phyloP scores from a whole-genome alignment of 1,284 basidiomycete genomes.

The Austroboletus novae-zelandiae region DNA sequence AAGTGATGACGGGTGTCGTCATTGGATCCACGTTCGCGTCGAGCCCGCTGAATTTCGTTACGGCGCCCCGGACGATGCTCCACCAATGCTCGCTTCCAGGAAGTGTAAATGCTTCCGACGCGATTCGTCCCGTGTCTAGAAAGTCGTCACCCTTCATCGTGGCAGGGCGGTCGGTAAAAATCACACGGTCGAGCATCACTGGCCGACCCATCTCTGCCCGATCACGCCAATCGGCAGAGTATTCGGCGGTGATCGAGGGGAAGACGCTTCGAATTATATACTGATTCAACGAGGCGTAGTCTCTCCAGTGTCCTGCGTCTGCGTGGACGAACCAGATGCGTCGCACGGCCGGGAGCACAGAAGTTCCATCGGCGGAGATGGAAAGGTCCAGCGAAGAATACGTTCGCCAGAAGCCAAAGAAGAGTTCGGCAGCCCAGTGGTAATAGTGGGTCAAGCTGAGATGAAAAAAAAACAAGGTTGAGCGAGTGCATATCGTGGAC shows the following conservation, averaged over 20 bases:
- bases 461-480: neutral
- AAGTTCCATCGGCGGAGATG: slow-evolving; percentile 63
- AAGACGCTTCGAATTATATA: slow-evolving; percentile 74
- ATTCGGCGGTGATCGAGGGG: slow-evolving; percentile 74
- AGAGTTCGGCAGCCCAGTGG: slow-evolving; percentile 85
- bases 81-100: slow-evolving; percentile 80
- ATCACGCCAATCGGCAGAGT: slow-evolving; percentile 77
- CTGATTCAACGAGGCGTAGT: slow-evolving; percentile 83
- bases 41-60: slow-evolving; percentile 61
- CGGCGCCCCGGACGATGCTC: slow-evolving; percentile 69
- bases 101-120: slow-evolving; percentile 70
- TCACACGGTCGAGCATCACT: slow-evolving; percentile 79
- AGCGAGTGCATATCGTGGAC: too few species aligned
- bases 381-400: slow-evolving; percentile 74
- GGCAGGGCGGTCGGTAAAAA: slow-evolving; percentile 81
- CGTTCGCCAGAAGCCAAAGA: slow-evolving; percentile 86
- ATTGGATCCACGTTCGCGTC: slow-evolving; percentile 38
- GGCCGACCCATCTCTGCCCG: slow-evolving; percentile 67
- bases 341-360: slow-evolving; percentile 67
- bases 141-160: slow-evolving; percentile 72
- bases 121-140: slow-evolving; percentile 68
- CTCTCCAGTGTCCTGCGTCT: slow-evolving; percentile 77
- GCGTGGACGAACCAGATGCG: slow-evolving; percentile 75
- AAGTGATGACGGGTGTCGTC: slow-evolving; percentile 72
- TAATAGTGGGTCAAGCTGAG: slow-evolving; percentile 75